A percentile compares a stretch with the other conserved stretches of the same genome.
These are phyloP conservation scores for Trichoderma asperellum DNA, from an alignment of 2,329 filamentous ascomycete genomes.

Conservation along the genomic window DNA sequence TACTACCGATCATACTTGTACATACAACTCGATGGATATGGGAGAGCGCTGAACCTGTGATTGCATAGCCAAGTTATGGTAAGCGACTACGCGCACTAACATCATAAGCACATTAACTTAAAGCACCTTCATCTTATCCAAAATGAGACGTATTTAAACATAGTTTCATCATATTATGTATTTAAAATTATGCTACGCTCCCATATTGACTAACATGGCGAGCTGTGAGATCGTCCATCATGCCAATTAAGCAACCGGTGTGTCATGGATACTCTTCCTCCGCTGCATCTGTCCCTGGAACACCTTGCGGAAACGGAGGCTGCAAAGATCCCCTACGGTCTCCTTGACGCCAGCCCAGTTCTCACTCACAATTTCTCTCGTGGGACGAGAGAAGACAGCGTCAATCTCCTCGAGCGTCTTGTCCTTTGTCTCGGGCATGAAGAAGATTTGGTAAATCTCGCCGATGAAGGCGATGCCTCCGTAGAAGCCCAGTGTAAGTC, in stretches of 20 bases:
- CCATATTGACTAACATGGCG: not conserved
- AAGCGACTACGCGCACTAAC: not conserved
- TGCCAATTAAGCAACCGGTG: slow-evolving; percentile 16
- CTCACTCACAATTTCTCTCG: slow-evolving; percentile 62
- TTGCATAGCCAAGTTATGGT: not conserved
- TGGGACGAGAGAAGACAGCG: slow-evolving; percentile 66
- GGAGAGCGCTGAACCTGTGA: not conserved
- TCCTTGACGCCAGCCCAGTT: slow-evolving; percentile 51
- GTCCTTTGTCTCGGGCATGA: slow-evolving; percentile 78
- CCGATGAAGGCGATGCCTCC: slow-evolving; percentile 72
- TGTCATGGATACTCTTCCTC: slow-evolving; percentile 28
- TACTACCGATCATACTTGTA: not conserved
- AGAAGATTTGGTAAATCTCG: slow-evolving; percentile 72
- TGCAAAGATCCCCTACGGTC: slow-evolving; percentile 36
- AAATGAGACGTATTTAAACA: not conserved
- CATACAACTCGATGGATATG: not conserved
- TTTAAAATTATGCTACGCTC: not conserved
- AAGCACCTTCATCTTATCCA: not conserved
- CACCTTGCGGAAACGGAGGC: slow-evolving; percentile 34
- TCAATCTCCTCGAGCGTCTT: slow-evolving; percentile 72
- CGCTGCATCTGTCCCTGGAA: slow-evolving; percentile 33
- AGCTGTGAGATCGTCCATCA: not conserved
- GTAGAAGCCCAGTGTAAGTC: slow-evolving; percentile 71
- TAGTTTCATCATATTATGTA: not conserved
- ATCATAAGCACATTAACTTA: not conserved